A percentile compares a stretch with the other conserved stretches of the same genome.
Evolutionary conservation across 208 protist genomes (phyloP).

Genomic region (Crithidia sp.): DNA sequence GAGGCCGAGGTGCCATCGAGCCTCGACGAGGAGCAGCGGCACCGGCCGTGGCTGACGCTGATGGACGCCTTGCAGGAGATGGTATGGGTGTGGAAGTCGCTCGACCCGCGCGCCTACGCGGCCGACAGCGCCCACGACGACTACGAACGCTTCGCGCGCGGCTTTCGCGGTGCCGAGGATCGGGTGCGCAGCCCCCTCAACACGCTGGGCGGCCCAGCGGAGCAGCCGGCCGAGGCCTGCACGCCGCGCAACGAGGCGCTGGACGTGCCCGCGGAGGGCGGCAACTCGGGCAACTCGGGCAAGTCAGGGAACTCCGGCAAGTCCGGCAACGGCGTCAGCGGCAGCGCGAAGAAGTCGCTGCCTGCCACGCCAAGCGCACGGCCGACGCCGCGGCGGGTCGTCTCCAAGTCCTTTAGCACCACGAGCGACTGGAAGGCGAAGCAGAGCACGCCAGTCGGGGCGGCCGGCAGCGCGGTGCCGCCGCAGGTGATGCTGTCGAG

Average conservation of each 20-base stretch:
- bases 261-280: slow-evolving; percentile 4
- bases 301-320: background rate
- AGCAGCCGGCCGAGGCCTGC: slow-evolving; percentile 22
- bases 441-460: slow-evolving; percentile 24
- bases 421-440: slow-evolving; percentile 38
- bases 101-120: slow-evolving; percentile 39
- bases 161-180: slow-evolving; percentile 29
- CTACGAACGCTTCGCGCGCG: slow-evolving; percentile 39
- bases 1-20: slow-evolving; percentile 43
- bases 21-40: slow-evolving; percentile 40
- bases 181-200: background rate
- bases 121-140: slow-evolving; percentile 29
- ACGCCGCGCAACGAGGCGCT: slow-evolving; percentile 25
- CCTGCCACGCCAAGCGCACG: slow-evolving; percentile 76
- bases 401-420: slow-evolving; percentile 54
- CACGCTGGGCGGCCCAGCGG: slow-evolving; percentile 1
- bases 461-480: background rate
- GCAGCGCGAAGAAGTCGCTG: slow-evolving; percentile 31
- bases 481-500: slow-evolving; percentile 54
- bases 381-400: slow-evolving; percentile 74
- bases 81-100: slow-evolving; percentile 55
- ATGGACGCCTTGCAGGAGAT: slow-evolving; percentile 75
- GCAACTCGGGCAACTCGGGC: slow-evolving; percentile 7
- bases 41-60: slow-evolving; percentile 73
- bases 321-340: slow-evolving; percentile 10